Conservation (phyloP, 2,329 filamentous ascomycete species). For the Fusarium neocosmosporiellum region DNA sequence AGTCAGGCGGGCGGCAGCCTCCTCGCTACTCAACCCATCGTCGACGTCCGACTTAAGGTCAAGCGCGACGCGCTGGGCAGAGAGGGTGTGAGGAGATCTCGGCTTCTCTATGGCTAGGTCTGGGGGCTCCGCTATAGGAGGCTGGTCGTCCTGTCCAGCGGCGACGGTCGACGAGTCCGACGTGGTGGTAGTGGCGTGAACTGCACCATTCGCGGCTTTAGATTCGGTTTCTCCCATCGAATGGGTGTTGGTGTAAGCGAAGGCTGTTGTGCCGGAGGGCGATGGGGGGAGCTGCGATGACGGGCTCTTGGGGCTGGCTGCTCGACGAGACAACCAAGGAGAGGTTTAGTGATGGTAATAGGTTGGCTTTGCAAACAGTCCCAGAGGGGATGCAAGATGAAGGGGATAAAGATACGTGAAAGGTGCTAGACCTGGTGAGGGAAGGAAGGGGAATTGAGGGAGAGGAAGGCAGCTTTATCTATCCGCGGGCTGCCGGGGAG, state of each 20-base stretch:
- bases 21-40: slow-evolving; percentile 71
- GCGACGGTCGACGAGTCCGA: slow-evolving; percentile 52
- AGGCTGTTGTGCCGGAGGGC: slow-evolving; percentile 11
- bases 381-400: slow-evolving; percentile 1
- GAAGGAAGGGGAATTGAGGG: slow-evolving; percentile 19
- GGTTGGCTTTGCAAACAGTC: slow-evolving; percentile 7
- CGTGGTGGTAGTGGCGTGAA: slow-evolving; percentile 50
- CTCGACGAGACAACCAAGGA: slow-evolving; percentile 25
- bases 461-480: slow-evolving; percentile 38
- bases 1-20: slow-evolving; percentile 73
- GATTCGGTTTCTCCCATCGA: slow-evolving; percentile 56
- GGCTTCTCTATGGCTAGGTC: slow-evolving; percentile 52
- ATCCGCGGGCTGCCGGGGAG: slow-evolving; percentile 5
- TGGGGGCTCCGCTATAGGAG: slow-evolving; percentile 53
- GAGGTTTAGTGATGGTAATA: background rate
- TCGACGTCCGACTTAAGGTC: slow-evolving; percentile 56
- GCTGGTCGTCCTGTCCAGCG: slow-evolving; percentile 52
- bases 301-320: slow-evolving; percentile 12
- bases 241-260: slow-evolving; percentile 47
- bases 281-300: slow-evolving; percentile 2
- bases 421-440: slow-evolving; percentile 36
- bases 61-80: slow-evolving; percentile 49
- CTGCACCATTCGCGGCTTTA: slow-evolving; percentile 55
- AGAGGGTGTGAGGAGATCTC: slow-evolving; percentile 49
- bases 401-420: slow-evolving; percentile 30